phyloP scores from a whole-genome alignment of 2,329 filamentous ascomycete species.

The Aspergillus ustus region DNA sequence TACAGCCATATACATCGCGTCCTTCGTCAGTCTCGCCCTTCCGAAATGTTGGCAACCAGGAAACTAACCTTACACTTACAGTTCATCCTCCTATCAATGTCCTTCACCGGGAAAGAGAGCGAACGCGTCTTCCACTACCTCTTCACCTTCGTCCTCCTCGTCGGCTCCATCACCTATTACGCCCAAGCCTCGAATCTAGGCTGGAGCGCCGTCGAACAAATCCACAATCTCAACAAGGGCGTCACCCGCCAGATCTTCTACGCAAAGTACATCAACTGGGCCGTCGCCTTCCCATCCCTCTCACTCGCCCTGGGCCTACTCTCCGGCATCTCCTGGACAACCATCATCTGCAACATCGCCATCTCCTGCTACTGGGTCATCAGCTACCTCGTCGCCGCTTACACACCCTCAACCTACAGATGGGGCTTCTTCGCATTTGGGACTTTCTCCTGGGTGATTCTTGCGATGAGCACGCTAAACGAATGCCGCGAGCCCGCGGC shows the following conservation, averaged over 20 bases:
- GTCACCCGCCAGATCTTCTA: slow-evolving; percentile 58
- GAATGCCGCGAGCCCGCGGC: slow-evolving; percentile 45
- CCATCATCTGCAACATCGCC: slow-evolving; percentile 57
- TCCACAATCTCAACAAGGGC: slow-evolving; percentile 35
- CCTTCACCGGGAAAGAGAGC: slow-evolving; percentile 50
- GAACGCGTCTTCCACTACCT: slow-evolving; percentile 64
- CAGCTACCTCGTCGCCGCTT: slow-evolving; percentile 56
- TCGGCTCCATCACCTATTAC: slow-evolving; percentile 58
- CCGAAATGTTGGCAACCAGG: neutral
- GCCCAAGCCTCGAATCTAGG: slow-evolving; percentile 58
- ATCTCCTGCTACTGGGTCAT: slow-evolving; percentile 58
- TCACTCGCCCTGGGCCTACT: slow-evolving; percentile 43
- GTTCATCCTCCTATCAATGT: slow-evolving; percentile 49
- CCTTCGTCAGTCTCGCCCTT: slow-evolving; percentile 46
- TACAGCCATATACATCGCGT: slow-evolving; percentile 54
- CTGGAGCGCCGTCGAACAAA: slow-evolving; percentile 34
- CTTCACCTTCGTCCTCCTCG: slow-evolving; percentile 55
- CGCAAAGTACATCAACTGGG: slow-evolving; percentile 60
- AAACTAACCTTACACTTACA: slow-evolving; percentile 23
- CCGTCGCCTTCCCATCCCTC: slow-evolving; percentile 54
- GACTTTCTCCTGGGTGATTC: slow-evolving; percentile 52
- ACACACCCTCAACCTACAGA: slow-evolving; percentile 57
- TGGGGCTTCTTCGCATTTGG: slow-evolving; percentile 57
- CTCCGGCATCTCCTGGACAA: slow-evolving; percentile 61
- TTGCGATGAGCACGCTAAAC: slow-evolving; percentile 52